phyloP scores from a whole-genome alignment of 164 flowering plant species.

The Tinospora cordifolia region DNA sequence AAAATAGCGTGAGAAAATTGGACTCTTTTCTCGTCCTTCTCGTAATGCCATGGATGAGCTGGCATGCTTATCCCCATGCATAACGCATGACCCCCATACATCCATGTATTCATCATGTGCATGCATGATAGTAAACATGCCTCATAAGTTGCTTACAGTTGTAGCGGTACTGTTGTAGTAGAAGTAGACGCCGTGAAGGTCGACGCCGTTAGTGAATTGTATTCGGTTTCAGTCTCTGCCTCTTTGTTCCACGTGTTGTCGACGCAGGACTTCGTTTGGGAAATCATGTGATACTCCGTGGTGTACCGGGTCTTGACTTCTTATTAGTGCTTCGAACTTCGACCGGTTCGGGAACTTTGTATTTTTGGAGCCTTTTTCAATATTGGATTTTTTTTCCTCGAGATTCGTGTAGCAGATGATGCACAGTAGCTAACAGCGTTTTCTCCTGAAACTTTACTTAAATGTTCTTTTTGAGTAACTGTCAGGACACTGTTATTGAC shows the following conservation, averaged over 20 bases:
- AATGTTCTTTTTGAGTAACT: not conserved
- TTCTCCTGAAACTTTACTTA: not conserved
- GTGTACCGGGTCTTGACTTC: not conserved
- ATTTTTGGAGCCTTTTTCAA: not conserved
- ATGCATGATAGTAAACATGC: not conserved
- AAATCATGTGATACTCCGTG: not conserved
- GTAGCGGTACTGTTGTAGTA: too few species aligned
- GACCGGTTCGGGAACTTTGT: not conserved
- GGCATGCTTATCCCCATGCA: slow-evolving; percentile 5
- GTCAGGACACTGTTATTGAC: not conserved
- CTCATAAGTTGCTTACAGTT: not conserved
- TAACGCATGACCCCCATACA: not conserved
- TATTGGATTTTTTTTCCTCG: not conserved
- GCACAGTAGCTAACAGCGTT: not conserved
- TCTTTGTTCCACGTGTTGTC: not conserved
- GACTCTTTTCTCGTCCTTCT: too few species aligned
- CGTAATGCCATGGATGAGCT: not conserved
- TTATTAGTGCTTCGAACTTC: too few species aligned
- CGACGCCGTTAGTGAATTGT: not conserved
- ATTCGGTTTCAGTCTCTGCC: not conserved
- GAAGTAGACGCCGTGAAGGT: too few species aligned
- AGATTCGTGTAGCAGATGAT: not conserved
- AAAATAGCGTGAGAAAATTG: not conserved
- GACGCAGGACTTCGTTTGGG: not conserved
- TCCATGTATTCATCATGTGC: not conserved